Percentiles rank a stretch among this genome's conserved stretches.
These are phyloP conservation scores for Crotalaria pallida DNA, from an alignment of 306 rosid genomes.

Conservation along the genomic window DNA sequence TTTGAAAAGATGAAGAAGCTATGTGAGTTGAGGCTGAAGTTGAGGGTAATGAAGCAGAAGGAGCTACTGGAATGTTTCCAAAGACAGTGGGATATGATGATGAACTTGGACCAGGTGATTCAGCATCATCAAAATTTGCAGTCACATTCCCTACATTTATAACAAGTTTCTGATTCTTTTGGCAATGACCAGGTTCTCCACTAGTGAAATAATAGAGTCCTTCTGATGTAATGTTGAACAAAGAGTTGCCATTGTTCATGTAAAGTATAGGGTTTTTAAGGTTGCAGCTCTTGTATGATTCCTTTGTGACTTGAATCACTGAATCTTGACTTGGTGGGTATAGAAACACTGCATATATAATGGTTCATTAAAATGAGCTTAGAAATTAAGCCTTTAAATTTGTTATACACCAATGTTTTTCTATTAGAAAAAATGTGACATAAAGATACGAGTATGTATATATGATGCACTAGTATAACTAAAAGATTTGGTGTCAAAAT, in stretches of 20 bases:
- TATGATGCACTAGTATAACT: no score
- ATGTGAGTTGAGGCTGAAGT: conserved; percentile 20
- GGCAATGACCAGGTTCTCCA: conserved; percentile 62
- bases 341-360: conserved; percentile 56
- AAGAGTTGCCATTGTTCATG: conserved; percentile 80
- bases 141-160: conserved; percentile 33
- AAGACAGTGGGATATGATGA: conserved; percentile 74
- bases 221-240: conserved; percentile 62
- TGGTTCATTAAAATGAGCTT: neutral
- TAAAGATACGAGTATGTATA: no score
- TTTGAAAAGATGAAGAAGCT: conserved; percentile 19
- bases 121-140: conserved; percentile 6
- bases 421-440: no score
- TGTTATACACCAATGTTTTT: no score
- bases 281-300: conserved; percentile 65
- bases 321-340: conserved; percentile 98
- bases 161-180: conserved; percentile 67
- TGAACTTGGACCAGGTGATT: conserved; percentile 49
- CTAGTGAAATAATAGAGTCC: conserved; percentile 82
- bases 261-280: conserved; percentile 66
- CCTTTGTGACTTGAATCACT: conserved; percentile 65
- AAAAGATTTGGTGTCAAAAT: no score
- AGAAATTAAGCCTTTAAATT: neutral
- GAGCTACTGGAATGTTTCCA: conserved; percentile 62
- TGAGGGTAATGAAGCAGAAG: conserved; percentile 41